phyloP scores from a whole-genome alignment of 352 stramenopile genomes.

The Aphanomyces astaci region DNA sequence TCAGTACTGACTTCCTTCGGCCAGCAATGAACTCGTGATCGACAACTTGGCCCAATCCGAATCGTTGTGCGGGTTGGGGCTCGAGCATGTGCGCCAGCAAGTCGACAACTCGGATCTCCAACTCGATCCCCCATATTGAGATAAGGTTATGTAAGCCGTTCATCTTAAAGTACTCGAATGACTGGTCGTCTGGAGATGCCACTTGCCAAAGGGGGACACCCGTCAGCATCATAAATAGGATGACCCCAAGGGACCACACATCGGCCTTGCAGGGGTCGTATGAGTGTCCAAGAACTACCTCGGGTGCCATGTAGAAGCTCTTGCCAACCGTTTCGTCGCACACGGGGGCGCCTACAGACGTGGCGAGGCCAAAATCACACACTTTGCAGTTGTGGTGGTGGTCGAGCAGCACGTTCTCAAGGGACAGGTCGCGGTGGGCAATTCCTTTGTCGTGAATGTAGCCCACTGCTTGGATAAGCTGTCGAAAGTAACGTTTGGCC shows the following conservation, averaged over 20 bases:
- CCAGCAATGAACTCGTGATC: slow-evolving; percentile 27
- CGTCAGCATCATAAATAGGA: slow-evolving; percentile 28
- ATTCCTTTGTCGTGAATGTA: slow-evolving; percentile 82
- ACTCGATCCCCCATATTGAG: slow-evolving; percentile 26
- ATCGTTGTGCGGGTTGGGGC: background rate
- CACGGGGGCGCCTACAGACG: background rate
- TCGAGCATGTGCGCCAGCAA: slow-evolving; percentile 5
- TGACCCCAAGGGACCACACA: slow-evolving; percentile 30
- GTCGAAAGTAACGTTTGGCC: slow-evolving; percentile 29
- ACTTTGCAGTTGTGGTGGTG: slow-evolving; percentile 49
- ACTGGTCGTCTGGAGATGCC: background rate
- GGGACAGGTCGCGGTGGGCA: slow-evolving; percentile 90
- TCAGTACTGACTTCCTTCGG: background rate
- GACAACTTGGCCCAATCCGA: slow-evolving; percentile 5
- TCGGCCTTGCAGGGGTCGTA: slow-evolving; percentile 29
- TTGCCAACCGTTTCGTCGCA: slow-evolving; percentile 33
- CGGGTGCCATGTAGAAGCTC: slow-evolving; percentile 31
- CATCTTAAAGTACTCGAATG: background rate
- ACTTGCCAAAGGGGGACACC: background rate
- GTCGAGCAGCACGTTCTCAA: slow-evolving; percentile 92
- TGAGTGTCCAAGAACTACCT: slow-evolving; percentile 23
- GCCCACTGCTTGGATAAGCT: slow-evolving; percentile 80
- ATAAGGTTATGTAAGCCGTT: background rate
- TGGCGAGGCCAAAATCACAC: slow-evolving; percentile 21
- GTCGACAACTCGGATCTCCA: background rate